Percentiles rank a stretch among this genome's conserved stretches.
Conservation (phyloP, 2,329 filamentous ascomycete genomes). For the Beauveria rudraprayagi region DNA sequence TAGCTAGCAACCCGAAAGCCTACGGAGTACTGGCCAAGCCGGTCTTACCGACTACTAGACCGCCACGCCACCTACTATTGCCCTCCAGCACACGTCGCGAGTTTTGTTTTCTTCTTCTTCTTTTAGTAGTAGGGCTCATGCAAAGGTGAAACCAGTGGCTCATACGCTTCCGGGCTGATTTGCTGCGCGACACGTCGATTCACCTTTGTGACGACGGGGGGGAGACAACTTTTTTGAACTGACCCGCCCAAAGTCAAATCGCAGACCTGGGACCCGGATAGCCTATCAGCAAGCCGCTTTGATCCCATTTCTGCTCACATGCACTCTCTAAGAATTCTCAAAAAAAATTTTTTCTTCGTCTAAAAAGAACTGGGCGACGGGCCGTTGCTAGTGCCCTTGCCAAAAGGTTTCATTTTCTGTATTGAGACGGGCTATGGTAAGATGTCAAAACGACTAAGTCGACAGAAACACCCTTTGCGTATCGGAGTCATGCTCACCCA, state of each 20-base stretch:
- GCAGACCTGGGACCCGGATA: neutral
- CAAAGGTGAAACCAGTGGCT: neutral
- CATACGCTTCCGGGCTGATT: neutral
- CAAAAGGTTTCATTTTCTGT: neutral
- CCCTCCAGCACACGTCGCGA: neutral
- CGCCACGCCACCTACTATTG: too few relatives aligned
- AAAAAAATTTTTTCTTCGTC: neutral
- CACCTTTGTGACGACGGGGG: neutral
- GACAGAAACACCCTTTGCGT: neutral
- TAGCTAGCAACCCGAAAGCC: too few relatives aligned
- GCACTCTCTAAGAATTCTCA: neutral
- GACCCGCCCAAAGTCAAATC: neutral
- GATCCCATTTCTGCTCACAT: neutral
- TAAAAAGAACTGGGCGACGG: neutral
- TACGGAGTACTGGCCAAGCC: too few relatives aligned
- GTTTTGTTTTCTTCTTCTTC: neutral
- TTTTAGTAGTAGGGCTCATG: neutral
- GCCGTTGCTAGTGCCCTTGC: neutral
- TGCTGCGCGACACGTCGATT: neutral
- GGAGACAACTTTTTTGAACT: too few relatives aligned
- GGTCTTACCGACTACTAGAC: too few relatives aligned
- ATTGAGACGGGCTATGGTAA: neutral
- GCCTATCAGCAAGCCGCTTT: neutral
- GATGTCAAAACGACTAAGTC: neutral
- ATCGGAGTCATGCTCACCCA: neutral